Evolutionary conservation across 768 basidiomycete genomes (phyloP), one percentile per base, ranked within the genome.

Genomic region (Gloeophyllum trabeum): DNA sequence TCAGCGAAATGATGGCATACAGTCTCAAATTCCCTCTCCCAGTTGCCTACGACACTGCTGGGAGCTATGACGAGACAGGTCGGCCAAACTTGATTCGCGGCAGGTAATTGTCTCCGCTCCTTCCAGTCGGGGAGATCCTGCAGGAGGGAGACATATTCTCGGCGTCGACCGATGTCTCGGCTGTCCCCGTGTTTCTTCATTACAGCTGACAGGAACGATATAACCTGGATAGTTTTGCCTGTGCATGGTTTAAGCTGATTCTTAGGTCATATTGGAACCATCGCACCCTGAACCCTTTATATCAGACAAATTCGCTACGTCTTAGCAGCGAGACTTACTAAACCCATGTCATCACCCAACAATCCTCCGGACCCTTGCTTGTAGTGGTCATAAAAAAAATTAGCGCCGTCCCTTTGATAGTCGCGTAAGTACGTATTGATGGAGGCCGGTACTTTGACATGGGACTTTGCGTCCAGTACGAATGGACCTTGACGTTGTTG

Each of bases 301-400:
- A n/a, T n/a, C n/a, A n/a, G n/a, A n/a, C n/a, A n/a, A n/a, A n/a
- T n/a, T n/a, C n/a, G n/a, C n/a, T 21, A 22, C 26, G 7, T 43
- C 19, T 24, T n/a, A 39, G 20, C 13, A 35, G 42, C n/a, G 5
- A 4, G 22, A 59, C 59, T 20, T 48, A 80, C 79, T 47, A 82
- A 65, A 49, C 90, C 94, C 94, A 98, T 98, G 54, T 98, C 94
- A 56, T 98, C 94, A 4, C 94, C 94, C 3, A 98, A 69, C 7
- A 97, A 56, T 0, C 83, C 93, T 0, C 94, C 94, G 35, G 68
- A 65, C 0, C 69, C 71, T 48, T 80, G 64, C 22, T 66, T 59
- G 54, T 83, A 96, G 36, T 79, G 70, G 12, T 71, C 65, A 61
- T 75, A 96, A 39, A 97, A 73, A 60, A 97, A 97, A 32, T 66